Evolutionary conservation across 805 yeast species (phyloP).

Genomic region (Scheffersomyces coipomensis): DNA sequence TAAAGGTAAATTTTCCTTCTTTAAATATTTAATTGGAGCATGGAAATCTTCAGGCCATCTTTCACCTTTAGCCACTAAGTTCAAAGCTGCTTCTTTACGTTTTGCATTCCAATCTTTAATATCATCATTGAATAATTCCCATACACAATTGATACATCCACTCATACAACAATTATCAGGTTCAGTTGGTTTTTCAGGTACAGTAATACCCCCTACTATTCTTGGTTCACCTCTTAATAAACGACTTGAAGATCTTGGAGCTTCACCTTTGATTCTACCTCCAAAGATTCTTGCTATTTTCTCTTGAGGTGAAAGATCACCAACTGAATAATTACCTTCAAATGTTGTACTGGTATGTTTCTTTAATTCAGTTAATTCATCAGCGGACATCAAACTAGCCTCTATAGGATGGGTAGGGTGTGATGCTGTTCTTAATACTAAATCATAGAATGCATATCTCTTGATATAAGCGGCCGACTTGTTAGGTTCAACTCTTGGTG

Average conservation of each 20-base stretch:
- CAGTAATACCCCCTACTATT: slow-evolving; percentile 58
- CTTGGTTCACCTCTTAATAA: slow-evolving; percentile 34
- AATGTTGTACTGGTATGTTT: slow-evolving; percentile 20
- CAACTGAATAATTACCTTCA: slow-evolving; percentile 32
- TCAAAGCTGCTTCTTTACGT: slow-evolving; percentile 56
- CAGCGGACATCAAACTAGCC: slow-evolving; percentile 20
- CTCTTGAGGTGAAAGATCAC: slow-evolving; percentile 40
- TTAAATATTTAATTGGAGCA: slow-evolving; percentile 34
- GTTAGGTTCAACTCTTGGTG: background rate
- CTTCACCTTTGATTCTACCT: slow-evolving; percentile 53
- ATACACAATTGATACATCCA: slow-evolving; percentile 95
- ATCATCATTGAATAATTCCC: slow-evolving; percentile 92
- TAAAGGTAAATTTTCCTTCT: slow-evolving; percentile 32
- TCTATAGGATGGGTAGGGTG: slow-evolving; percentile 34
- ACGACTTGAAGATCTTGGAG: slow-evolving; percentile 39
- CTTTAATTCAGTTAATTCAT: slow-evolving; percentile 17
- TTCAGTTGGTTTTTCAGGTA: slow-evolving; percentile 81
- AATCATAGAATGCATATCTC: slow-evolving; percentile 33
- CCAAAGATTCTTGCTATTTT: slow-evolving; percentile 54
- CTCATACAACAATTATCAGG: slow-evolving; percentile 98
- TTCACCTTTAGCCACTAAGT: slow-evolving; percentile 36
- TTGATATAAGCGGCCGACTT: background rate
- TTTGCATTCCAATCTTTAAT: slow-evolving; percentile 72
- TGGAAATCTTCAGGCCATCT: slow-evolving; percentile 44
- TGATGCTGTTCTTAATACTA: slow-evolving; percentile 31